Conservation (phyloP, 2,329 filamentous ascomycete species). For the Elsinoe ampelina region DNA sequence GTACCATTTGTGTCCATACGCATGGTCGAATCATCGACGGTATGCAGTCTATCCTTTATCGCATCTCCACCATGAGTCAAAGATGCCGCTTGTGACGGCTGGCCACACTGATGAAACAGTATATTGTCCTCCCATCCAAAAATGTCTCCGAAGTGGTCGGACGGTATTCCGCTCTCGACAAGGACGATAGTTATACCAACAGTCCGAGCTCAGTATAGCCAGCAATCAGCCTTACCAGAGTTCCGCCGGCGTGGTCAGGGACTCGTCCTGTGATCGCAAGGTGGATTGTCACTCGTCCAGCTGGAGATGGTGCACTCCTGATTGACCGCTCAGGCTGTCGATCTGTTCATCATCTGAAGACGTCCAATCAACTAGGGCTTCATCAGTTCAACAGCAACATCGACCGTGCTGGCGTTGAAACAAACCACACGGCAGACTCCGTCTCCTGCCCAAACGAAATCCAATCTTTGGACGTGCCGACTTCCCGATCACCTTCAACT, state of each 20-base stretch:
- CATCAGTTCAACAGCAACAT: neutral
- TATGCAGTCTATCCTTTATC: too few relatives aligned
- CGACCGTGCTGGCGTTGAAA: neutral
- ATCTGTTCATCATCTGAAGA: neutral
- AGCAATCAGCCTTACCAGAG: neutral
- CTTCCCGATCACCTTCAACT: neutral
- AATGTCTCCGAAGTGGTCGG: neutral
- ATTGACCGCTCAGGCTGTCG: neutral
- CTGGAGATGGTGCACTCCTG: neutral
- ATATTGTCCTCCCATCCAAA: neutral
- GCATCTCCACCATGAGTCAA: neutral
- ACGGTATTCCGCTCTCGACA: neutral
- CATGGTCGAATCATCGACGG: too few relatives aligned
- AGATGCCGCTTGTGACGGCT: neutral
- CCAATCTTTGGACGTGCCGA: neutral
- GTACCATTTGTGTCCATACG: neutral
- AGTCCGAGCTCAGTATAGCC: constrained; percentile 10
- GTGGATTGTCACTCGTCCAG: neutral
- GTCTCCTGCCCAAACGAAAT: neutral
- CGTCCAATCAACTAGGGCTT: neutral
- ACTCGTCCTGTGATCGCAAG: neutral
- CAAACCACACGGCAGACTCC: neutral
- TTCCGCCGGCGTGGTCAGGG: constrained; percentile 7
- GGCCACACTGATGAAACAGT: neutral
- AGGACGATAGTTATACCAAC: neutral